Base-by-base conservation (phyloP, 768 basidiomycete species). In the Zangia roseola region DNA sequence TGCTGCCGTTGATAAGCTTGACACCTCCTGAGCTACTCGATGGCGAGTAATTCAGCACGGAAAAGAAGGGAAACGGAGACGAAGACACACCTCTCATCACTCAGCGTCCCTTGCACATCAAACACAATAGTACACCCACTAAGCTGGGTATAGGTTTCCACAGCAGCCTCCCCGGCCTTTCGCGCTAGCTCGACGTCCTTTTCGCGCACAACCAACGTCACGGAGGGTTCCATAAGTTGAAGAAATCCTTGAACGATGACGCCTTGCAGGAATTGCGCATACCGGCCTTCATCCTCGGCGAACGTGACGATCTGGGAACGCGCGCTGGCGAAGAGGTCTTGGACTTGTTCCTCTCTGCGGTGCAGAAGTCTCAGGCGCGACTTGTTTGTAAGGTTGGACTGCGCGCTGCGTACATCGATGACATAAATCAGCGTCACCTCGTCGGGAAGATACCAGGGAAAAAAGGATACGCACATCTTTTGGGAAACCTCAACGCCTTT, bases 371-470 rank as follows among this genome's bases (percentile, higher is more conserved):
- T 84, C 58, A 99, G 79, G 30, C 97, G 91, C 13, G 94, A 93
- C 63, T 91, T 94, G 79, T 98, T 99, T 57, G 94, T 97, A 53
- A 95, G 78, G 21, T 91, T 97, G 6, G 95, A 98, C 66, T 95
- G 91, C 8, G 94, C 85, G 57, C 95, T 98, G 59, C 1, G 33
- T 9, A 26, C 45, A 6, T 40, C 43, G 47, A 41, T 36, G 28
- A 37, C 37, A 26, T 60, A 25, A 43, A 50, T 26, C 39, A 20
- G 37, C 10, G 38, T 20, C 34, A 25, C 13, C 6, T 26, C 48
- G 19, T 31, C 23, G 19, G 45, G 36, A 38, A 21, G 17, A 43
- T 40, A 36, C 31, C 30, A 14, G 45, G 16, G 6, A 2, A 4
- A 30, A 7, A 21, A 54, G 13, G 5, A 16, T 17, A 72, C 84